Evolutionary conservation across 2,329 filamentous ascomycete species (phyloP), one percentile per base, ranked within the genome.

Genomic region (Beauveria asiatica): DNA sequence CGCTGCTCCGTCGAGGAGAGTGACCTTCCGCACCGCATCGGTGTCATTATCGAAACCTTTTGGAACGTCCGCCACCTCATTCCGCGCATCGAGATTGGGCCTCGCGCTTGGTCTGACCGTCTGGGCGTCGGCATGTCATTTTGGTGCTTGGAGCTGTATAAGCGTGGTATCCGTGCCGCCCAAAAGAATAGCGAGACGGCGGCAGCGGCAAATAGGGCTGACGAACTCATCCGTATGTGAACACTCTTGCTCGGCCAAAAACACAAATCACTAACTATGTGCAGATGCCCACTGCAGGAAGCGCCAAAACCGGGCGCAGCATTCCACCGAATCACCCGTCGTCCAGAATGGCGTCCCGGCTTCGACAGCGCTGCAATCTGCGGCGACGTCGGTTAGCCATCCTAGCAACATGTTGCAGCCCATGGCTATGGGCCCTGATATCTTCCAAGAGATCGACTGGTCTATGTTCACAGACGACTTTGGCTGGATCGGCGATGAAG

Each of bases 381-480:
- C 41, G n/a, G 19, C 57, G 9, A 53, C 44, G 7, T 55, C 53
- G 16, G 53, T 33, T 62, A 55, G 9, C 62, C 64, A 44, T 49
- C 33, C 62, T 55, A 16, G 62, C 62, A 48, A 46, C 59, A 59
- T 62, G 48, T 60, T 66, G 13, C 65, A 70, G 39, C 60, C 59
- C n/a, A 60, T 62, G 61, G 65, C 60, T 39, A 63, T 55, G 57
- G 62, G 57, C 11, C 63, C 69, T 5, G 75, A 78, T 54, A 67
- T 69, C 3, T 70, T 79, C 33, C 75, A 78, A 55, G 74, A 78
- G 49, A 72, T 80, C 45, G 78, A 81, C 66, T 80, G 78, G 78
- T 73, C 76, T 62, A 74, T 78, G 59, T 75, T 80, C 37, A 75
- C 80, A 72, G 76, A 79, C 60, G 78, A 80, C 50, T 79, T 80